Conservation (phyloP, 768 basidiomycete species). For the Gloeostereum incarnatum region DNA sequence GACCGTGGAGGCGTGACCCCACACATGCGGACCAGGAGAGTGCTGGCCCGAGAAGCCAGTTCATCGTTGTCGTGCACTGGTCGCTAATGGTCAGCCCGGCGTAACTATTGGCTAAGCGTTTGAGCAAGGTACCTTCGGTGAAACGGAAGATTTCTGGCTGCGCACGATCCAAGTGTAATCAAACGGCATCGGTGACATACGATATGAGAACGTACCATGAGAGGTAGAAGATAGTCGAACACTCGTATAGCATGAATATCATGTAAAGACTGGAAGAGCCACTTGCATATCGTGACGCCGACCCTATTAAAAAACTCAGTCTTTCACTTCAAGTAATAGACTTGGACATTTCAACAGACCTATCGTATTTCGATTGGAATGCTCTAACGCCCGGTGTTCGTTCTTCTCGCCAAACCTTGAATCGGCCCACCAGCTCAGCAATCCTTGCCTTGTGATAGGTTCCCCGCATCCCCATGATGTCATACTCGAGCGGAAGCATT, state of each 20-base stretch:
- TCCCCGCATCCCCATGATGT: constrained; percentile 71
- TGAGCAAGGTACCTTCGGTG: constrained; percentile 49
- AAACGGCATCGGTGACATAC: neutral
- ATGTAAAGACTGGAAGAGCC: constrained; percentile 67
- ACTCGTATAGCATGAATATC: constrained; percentile 68
- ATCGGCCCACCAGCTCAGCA: constrained; percentile 46
- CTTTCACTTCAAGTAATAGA: neutral
- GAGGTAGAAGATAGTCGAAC: constrained; percentile 76
- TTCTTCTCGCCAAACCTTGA: constrained; percentile 63
- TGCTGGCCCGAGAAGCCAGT: constrained; percentile 51
- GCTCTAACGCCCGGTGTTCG: constrained; percentile 69
- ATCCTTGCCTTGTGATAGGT: constrained; percentile 53
- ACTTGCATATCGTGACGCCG: constrained; percentile 62
- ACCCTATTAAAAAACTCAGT: constrained; percentile 29
- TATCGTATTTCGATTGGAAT: constrained; percentile 81
- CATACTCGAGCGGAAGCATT: constrained; percentile 39
- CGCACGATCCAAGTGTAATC: constrained; percentile 6
- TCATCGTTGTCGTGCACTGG: constrained; percentile 70
- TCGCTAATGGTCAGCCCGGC: neutral
- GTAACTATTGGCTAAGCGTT: neutral
- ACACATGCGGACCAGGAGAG: constrained; percentile 76
- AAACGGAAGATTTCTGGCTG: constrained; percentile 72
- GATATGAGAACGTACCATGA: constrained; percentile 45
- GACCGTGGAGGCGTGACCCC: constrained; percentile 71
- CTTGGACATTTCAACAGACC: constrained; percentile 25